Conservation (phyloP, 2,329 filamentous ascomycete genomes). For the Aspergillus awamori region DNA sequence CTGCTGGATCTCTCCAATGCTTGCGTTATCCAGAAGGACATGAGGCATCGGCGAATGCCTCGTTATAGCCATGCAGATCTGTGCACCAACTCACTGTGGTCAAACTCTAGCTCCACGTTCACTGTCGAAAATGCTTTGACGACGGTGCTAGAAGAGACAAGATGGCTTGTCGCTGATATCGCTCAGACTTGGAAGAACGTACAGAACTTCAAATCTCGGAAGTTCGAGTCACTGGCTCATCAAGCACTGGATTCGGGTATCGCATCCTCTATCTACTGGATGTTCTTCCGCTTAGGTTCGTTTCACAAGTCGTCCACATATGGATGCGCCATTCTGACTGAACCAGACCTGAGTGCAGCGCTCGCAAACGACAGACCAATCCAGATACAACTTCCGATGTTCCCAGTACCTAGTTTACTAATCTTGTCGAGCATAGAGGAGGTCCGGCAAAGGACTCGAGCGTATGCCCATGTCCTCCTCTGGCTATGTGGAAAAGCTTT, state of each 20-base stretch:
- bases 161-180: slow-evolving; percentile 21
- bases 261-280: slow-evolving; percentile 33
- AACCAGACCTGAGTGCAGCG: slow-evolving; percentile 28
- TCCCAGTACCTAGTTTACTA: slow-evolving; percentile 16
- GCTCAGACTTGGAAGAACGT: slow-evolving; percentile 18
- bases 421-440: slow-evolving; percentile 19
- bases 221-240: slow-evolving; percentile 18
- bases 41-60: background rate
- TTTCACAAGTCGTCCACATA: background rate
- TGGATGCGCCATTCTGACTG: background rate
- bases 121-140: slow-evolving; percentile 20
- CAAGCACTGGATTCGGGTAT: slow-evolving; percentile 22
- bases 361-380: slow-evolving; percentile 27
- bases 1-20: slow-evolving; percentile 27
- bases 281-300: slow-evolving; percentile 33
- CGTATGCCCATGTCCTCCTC: slow-evolving; percentile 28
- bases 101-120: background rate
- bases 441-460: slow-evolving; percentile 13
- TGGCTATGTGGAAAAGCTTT: slow-evolving; percentile 32
- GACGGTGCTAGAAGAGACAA: slow-evolving; percentile 18
- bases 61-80: background rate
- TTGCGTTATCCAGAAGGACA: slow-evolving; percentile 10
- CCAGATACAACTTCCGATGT: slow-evolving; percentile 20
- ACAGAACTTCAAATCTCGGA: slow-evolving; percentile 5
- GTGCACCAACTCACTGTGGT: background rate